These are phyloP conservation scores for Batkoa obscura DNA, from an alignment of 371 early-diverging fungal genomes.

Conservation along the genomic window DNA sequence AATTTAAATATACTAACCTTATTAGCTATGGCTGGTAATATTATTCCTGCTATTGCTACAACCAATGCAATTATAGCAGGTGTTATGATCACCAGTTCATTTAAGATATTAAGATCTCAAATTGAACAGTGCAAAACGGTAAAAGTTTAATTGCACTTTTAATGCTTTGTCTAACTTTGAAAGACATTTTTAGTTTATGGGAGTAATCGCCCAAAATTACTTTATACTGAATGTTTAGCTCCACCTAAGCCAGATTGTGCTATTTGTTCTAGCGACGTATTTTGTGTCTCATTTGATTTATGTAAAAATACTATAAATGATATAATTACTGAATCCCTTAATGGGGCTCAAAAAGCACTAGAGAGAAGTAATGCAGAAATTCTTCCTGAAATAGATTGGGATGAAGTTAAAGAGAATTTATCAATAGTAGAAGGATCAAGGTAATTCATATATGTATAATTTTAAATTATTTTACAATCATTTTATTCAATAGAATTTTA, in stretches of 20 bases:
- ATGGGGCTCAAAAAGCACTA: background rate
- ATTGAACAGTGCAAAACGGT: slow-evolving; percentile 31
- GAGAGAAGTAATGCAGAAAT: slow-evolving; percentile 9
- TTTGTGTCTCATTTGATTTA: background rate
- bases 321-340: background rate
- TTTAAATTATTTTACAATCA: background rate
- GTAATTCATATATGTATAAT: slow-evolving; percentile 13
- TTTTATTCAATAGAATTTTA: slow-evolving; percentile 27
- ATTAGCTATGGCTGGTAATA: slow-evolving; percentile 44
- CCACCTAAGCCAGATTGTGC: slow-evolving; percentile 35
- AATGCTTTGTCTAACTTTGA: background rate
- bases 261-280: slow-evolving; percentile 18
- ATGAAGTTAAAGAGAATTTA: slow-evolving; percentile 12
- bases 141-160: slow-evolving; percentile 6
- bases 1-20: background rate
- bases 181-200: slow-evolving; percentile 34
- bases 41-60: slow-evolving; percentile 99
- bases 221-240: slow-evolving; percentile 24
- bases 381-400: slow-evolving; percentile 27
- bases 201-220: slow-evolving; percentile 22
- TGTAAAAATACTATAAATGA: background rate
- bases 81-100: slow-evolving; percentile 71
- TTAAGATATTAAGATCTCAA: slow-evolving; percentile 38
- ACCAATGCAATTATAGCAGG: slow-evolving; percentile 98
- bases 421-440: slow-evolving; percentile 30